Conservation (phyloP, 345 rosid species). For the Pugionium dolabratum region DNA sequence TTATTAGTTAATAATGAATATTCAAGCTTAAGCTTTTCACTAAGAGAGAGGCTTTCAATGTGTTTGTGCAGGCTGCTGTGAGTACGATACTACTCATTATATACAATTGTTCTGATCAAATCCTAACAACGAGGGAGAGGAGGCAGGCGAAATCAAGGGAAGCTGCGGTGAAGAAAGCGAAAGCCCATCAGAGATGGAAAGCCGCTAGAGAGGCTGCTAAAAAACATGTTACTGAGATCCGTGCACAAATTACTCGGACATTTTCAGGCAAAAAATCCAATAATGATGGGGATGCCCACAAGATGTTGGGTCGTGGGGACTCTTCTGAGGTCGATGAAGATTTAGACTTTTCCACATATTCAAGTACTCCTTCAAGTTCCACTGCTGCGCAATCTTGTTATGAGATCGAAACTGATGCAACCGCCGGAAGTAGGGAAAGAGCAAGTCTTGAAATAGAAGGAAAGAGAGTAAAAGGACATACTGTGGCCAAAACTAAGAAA, state of each 20-base stretch:
- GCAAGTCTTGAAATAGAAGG: slow-evolving; percentile 35
- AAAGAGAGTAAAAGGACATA: slow-evolving; percentile 42
- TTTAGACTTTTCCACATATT: slow-evolving; percentile 32
- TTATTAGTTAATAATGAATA: slow-evolving; percentile 5
- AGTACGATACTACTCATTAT: slow-evolving; percentile 71
- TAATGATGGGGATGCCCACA: slow-evolving; percentile 41
- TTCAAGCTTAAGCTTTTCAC: background rate
- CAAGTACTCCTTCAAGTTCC: slow-evolving; percentile 38
- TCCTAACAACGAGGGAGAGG: slow-evolving; percentile 69
- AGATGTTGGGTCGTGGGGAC: slow-evolving; percentile 50
- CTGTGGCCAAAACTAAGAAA: slow-evolving; percentile 43
- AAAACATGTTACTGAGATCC: slow-evolving; percentile 69
- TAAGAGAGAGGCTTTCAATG: slow-evolving; percentile 6
- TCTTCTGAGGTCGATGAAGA: slow-evolving; percentile 45
- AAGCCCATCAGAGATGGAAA: slow-evolving; percentile 80
- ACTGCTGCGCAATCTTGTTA: slow-evolving; percentile 43
- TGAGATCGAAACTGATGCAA: slow-evolving; percentile 52
- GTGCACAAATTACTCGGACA: slow-evolving; percentile 59
- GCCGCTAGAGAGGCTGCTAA: slow-evolving; percentile 65
- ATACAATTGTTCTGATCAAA: slow-evolving; percentile 90
- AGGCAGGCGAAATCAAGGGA: slow-evolving; percentile 81
- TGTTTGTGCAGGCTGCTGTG: slow-evolving; percentile 67
- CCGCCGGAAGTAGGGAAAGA: slow-evolving; percentile 39
- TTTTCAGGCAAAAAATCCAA: slow-evolving; percentile 53
- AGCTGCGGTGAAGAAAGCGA: slow-evolving; percentile 80